Evolutionary conservation across 1,284 basidiomycete species (phyloP).

Genomic region (Cryptococcus jaspeensis): DNA sequence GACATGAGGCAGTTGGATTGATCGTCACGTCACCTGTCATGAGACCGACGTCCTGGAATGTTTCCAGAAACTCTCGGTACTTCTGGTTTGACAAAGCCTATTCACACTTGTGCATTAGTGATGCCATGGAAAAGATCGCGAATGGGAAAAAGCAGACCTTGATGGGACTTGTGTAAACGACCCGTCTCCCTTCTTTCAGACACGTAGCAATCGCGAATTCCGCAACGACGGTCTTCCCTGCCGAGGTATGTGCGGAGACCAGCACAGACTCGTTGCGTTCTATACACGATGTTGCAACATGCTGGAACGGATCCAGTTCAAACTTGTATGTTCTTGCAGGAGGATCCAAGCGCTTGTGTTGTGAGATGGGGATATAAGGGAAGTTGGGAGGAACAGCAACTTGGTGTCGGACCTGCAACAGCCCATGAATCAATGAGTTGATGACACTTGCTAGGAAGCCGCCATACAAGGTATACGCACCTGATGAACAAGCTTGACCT

Average conservation of each 20-base stretch:
- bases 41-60: constrained; percentile 95
- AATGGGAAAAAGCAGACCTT: constrained; percentile 64
- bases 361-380: constrained; percentile 84
- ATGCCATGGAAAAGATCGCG: not conserved
- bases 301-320: constrained; percentile 95
- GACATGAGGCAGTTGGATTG: constrained; percentile 92
- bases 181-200: constrained; percentile 79
- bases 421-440: not conserved
- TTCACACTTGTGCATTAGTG: constrained; percentile 22
- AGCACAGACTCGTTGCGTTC: constrained; percentile 96
- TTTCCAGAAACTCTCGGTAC: constrained; percentile 94
- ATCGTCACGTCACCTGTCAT: constrained; percentile 99
- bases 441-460: not conserved
- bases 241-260: constrained; percentile 98
- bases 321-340: constrained; percentile 94
- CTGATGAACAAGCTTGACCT: constrained; percentile 52
- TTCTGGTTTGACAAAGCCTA: constrained; percentile 98
- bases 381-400: constrained; percentile 93
- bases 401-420: constrained; percentile 63
- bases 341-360: constrained; percentile 87
- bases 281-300: constrained; percentile 90
- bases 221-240: constrained; percentile 97
- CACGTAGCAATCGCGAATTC: constrained; percentile 99
- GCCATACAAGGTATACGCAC: constrained; percentile 11
- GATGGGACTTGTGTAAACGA: constrained; percentile 99